Evolutionary conservation across 2,329 filamentous ascomycete species (phyloP).

Genomic region (Shiraia sp.): DNA sequence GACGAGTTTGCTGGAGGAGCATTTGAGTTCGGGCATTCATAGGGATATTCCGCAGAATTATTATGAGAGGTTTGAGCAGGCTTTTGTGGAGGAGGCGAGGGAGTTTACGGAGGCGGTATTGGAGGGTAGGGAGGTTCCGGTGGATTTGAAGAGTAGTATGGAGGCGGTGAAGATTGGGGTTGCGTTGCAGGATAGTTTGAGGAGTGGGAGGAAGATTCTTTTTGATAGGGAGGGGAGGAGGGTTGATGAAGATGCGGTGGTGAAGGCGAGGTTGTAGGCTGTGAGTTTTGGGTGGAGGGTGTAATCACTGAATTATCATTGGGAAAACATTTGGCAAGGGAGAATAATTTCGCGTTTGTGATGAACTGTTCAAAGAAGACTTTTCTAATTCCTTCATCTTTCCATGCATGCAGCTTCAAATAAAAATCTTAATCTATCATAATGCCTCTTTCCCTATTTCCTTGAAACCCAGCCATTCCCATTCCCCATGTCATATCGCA

Average conservation of each 20-base stretch:
- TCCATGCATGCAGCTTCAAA: background rate
- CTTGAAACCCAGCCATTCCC: too few species aligned
- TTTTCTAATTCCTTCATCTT: background rate
- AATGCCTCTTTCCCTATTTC: too few species aligned
- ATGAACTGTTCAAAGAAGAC: background rate
- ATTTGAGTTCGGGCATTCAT: slow-evolving; percentile 58
- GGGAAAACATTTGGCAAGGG: background rate
- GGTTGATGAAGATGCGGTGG: slow-evolving; percentile 38
- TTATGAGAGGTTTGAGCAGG: slow-evolving; percentile 65
- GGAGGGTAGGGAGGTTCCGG: slow-evolving; percentile 58
- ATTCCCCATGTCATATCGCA: too few species aligned
- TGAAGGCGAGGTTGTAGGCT: slow-evolving; percentile 43
- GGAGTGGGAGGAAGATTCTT: slow-evolving; percentile 51
- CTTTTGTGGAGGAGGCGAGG: slow-evolving; percentile 66
- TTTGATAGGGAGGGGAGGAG: slow-evolving; percentile 61
- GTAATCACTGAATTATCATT: too few species aligned
- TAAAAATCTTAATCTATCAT: background rate
- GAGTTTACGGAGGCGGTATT: slow-evolving; percentile 65
- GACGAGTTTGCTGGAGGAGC: slow-evolving; percentile 59
- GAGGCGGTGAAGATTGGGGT: slow-evolving; percentile 64
- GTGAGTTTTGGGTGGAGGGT: too few species aligned
- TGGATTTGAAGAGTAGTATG: slow-evolving; percentile 62
- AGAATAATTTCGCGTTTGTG: background rate
- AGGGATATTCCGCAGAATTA: slow-evolving; percentile 65
- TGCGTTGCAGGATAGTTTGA: slow-evolving; percentile 51